These are phyloP conservation scores for Plectosphaerella sp. DNA, from an alignment of 2,329 filamentous ascomycete species.

Conservation along the genomic window DNA sequence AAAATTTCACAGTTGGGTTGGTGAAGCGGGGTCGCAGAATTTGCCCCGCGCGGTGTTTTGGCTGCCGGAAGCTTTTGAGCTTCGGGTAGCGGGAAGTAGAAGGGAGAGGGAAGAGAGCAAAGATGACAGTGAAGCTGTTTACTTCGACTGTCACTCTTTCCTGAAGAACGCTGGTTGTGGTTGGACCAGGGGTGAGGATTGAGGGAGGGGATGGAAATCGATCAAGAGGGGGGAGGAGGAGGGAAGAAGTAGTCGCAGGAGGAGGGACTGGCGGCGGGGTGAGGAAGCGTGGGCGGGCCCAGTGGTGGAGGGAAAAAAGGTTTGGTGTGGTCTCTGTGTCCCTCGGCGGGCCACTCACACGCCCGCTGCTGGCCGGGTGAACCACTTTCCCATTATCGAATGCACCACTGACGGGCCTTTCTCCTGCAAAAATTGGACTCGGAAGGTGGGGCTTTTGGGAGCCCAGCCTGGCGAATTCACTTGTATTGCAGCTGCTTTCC, in stretches of 20 bases:
- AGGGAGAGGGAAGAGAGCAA: slow-evolving; percentile 18
- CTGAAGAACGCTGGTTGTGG: slow-evolving; percentile 16
- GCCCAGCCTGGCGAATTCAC: slow-evolving; percentile 3
- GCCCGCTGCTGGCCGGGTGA: no score
- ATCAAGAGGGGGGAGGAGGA: slow-evolving; percentile 7
- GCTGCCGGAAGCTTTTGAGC: slow-evolving; percentile 3
- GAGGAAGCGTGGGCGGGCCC: not conserved
- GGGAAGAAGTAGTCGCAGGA: not conserved
- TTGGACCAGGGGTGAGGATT: not conserved
- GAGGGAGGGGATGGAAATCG: slow-evolving; percentile 7
- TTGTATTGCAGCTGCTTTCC: no score
- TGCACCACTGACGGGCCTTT: slow-evolving; percentile 1
- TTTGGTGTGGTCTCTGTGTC: slow-evolving; percentile 3
- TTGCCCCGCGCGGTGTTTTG: slow-evolving; percentile 15
- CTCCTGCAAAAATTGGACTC: slow-evolving; percentile 11
- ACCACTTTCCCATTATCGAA: slow-evolving; percentile 3
- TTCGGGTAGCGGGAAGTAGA: slow-evolving; percentile 17
- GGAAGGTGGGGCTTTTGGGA: slow-evolving; percentile 14
- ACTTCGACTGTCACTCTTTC: slow-evolving; percentile 33
- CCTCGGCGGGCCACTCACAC: slow-evolving; percentile 1
- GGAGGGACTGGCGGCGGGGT: no score
- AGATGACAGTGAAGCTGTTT: slow-evolving; percentile 29
- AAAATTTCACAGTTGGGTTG: slow-evolving; percentile 21
- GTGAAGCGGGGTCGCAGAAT: slow-evolving; percentile 38
- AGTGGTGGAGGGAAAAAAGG: slow-evolving; percentile 11